Conservation (phyloP, 495 filamentous ascomycete species). For the Friedmanniomyces simplex region DNA sequence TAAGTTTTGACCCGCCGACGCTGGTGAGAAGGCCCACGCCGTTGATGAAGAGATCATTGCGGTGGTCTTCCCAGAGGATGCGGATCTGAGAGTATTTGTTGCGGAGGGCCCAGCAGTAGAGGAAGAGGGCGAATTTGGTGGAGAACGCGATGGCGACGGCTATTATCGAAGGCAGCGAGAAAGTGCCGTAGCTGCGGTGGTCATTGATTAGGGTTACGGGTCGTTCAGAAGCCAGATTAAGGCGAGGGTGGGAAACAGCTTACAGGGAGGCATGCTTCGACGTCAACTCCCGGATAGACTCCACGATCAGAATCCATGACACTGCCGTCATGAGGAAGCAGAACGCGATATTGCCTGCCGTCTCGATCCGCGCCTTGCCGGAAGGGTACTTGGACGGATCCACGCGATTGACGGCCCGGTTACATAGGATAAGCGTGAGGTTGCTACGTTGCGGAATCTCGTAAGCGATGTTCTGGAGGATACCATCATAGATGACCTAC, state of each 20-base stretch:
- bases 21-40: conserved; percentile 85
- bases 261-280: conserved; percentile 25
- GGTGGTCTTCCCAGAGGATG: conserved; percentile 63
- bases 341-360: conserved; percentile 92
- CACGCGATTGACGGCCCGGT: conserved; percentile 79
- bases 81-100: conserved; percentile 82
- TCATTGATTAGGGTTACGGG: too few species aligned
- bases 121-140: conserved; percentile 74
- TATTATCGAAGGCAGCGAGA: conserved; percentile 78
- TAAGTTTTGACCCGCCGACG: conserved; percentile 75
- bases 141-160: conserved; percentile 75
- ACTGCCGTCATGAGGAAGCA: conserved; percentile 94
- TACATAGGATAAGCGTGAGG: conserved; percentile 73
- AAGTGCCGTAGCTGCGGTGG: conserved; percentile 31
- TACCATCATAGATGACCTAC: background rate
- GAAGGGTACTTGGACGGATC: conserved; percentile 85
- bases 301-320: conserved; percentile 80
- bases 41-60: conserved; percentile 39
- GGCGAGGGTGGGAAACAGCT: background rate
- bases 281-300: conserved; percentile 62
- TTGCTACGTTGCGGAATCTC: conserved; percentile 49
- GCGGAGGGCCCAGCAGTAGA: conserved; percentile 86
- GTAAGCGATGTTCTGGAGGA: background rate
- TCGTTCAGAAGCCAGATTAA: background rate
- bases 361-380: conserved; percentile 91